A percentile compares a stretch with the other conserved stretches of the same genome.
Conservation (phyloP, 306 rosid genomes). For the Lagenaria siceraria region DNA sequence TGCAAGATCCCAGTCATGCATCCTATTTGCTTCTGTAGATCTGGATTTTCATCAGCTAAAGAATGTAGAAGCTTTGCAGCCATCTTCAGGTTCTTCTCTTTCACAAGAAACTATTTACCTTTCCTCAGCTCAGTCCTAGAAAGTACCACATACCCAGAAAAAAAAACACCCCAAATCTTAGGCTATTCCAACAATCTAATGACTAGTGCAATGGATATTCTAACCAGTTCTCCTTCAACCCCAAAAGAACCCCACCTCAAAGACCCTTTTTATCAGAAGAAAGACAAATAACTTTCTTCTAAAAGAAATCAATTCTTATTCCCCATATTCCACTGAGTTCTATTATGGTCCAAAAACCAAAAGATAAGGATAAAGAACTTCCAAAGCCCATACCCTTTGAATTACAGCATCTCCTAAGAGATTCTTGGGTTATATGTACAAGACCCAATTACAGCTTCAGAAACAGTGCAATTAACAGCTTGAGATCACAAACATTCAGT, state of each 20-base stretch:
- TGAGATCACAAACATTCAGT: not conserved
- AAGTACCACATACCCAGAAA: constrained; percentile 11
- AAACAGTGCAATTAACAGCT: not conserved
- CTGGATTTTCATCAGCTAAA: constrained; percentile 87
- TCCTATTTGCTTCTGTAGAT: constrained; percentile 93
- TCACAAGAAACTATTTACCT: constrained; percentile 4
- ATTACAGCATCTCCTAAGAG: constrained; percentile 2
- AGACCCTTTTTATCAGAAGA: not conserved
- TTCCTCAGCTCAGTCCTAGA: constrained; percentile 19
- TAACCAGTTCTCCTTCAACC: not conserved
- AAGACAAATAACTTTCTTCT: not conserved
- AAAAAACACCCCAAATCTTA: not conserved
- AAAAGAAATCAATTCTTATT: not conserved
- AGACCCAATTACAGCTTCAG: not conserved
- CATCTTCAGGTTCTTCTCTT: constrained; percentile 33
- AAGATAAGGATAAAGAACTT: not conserved
- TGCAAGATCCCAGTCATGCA: constrained; percentile 91
- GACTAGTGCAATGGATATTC: constrained; percentile 6
- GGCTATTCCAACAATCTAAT: constrained; percentile 5
- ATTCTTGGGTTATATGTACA: not conserved
- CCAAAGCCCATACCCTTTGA: not conserved
- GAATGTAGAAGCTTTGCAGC: constrained; percentile 88
- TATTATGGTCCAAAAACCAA: not conserved
- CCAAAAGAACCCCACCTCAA: not conserved
- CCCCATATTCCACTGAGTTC: not conserved